phyloP scores from a whole-genome alignment of 2,329 filamentous ascomycete species.

The Aspergillus sp. region DNA sequence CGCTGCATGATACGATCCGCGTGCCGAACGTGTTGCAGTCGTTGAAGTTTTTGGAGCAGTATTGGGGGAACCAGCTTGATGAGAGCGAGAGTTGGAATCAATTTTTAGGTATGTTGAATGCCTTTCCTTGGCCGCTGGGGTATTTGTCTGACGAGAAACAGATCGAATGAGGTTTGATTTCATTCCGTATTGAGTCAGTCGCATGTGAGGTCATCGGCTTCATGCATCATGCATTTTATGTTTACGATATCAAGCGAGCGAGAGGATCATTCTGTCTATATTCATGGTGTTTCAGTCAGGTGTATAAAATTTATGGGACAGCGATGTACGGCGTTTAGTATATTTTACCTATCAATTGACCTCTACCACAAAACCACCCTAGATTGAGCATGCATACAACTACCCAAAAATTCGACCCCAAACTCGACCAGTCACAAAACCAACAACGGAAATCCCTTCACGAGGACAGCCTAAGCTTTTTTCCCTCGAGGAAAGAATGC shows the following conservation, averaged over 20 bases:
- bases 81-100: slow-evolving; percentile 41
- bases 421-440: no score
- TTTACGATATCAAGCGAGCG: slow-evolving; percentile 7
- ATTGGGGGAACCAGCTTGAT: slow-evolving; percentile 33
- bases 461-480: no score
- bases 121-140: no score
- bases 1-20: slow-evolving; percentile 40
- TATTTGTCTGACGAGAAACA: slow-evolving; percentile 8
- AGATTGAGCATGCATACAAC: no score
- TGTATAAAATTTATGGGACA: neutral
- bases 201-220: neutral
- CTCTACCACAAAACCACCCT: no score
- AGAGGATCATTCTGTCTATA: neutral
- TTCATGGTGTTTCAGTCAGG: neutral
- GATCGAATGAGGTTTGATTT: slow-evolving; percentile 34
- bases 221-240: neutral
- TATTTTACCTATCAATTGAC: no score
- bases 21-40: slow-evolving; percentile 44
- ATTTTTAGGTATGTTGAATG: slow-evolving; percentile 33
- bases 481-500: no score
- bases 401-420: no score
- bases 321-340: neutral
- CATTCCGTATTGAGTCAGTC: slow-evolving; percentile 15
- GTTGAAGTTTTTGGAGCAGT: slow-evolving; percentile 41
- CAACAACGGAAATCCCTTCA: no score